Base-by-base conservation (phyloP, 2,329 filamentous ascomycete species). In the Trichoderma sp. region DNA sequence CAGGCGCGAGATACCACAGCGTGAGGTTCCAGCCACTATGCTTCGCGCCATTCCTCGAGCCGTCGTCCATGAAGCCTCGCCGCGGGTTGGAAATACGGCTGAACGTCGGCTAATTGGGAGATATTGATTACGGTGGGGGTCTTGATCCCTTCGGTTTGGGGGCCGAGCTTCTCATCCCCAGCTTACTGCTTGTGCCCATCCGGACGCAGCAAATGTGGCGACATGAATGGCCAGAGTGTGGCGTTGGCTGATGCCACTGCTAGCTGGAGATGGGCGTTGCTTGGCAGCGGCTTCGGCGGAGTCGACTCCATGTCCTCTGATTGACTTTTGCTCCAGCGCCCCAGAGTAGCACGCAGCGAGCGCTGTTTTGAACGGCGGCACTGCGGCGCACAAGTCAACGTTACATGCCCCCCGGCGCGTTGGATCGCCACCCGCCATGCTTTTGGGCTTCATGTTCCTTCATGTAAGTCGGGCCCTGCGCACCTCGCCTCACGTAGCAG, bases 81-180 rank as follows among this genome's bases (percentile, higher is more conserved):
- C 55, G 64, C 64, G 55, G 40, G 27, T 59, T 67, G 53, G 55
- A 59, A 67, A 67, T 59, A 14, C 68, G 68, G 68, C 68, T 57
- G 29, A 66, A 66, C 37, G 11, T 66, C 68, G 68, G 68, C 55
- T 70, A 60, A 68, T 61, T 24, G 19, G 19, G 33, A 33, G 47
- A 35, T 43, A 40, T 40, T 21, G 19, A 35, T 35, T 35, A 35
- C 57, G 27, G 57, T 33, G 57, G 65, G 64, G 47, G 27, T 35
- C 33, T 13, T 35, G 33, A 10, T 13, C 49, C 14, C 35, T 37
- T 7, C 21, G n/a, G 21, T 29, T 37, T 37, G 21, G 37, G 19
- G 40, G 10, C 16, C n/a, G 13, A 66, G 37, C 27, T 31, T 40
- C 49, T 63, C 10, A 37, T 40, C n/a, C 14, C 5, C 7, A 40